phyloP scores from a whole-genome alignment of 75 land plant genomes.

The Picea sitchensis region DNA sequence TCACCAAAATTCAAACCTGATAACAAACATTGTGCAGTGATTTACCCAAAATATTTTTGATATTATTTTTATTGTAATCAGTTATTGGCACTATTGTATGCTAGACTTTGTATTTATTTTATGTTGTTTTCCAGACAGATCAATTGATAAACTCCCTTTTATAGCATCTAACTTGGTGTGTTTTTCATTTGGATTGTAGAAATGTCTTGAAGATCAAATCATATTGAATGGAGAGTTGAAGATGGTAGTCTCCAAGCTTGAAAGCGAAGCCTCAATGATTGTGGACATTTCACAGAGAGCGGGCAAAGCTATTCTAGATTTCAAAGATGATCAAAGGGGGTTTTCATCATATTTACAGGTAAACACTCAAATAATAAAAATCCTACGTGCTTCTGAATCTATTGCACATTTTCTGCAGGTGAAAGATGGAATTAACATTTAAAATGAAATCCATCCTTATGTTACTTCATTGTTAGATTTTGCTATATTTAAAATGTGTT shows the following conservation, averaged over 20 bases:
- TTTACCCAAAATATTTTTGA: neutral
- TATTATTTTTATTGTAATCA: neutral
- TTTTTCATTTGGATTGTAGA: constrained; percentile 20
- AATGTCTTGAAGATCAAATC: constrained; percentile 21
- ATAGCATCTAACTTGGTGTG: neutral
- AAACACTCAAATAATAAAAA: neutral
- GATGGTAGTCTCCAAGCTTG: constrained; percentile 27
- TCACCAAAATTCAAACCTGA: no score
- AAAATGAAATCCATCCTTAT: neutral
- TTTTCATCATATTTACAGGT: constrained; percentile 31
- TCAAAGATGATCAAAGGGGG: constrained; percentile 35
- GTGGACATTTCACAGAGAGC: constrained; percentile 29
- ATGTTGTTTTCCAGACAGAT: neutral
- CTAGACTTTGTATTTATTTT: neutral
- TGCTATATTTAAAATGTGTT: neutral
- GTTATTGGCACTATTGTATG: neutral
- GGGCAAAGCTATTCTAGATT: constrained; percentile 18
- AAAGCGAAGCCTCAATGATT: constrained; percentile 25
- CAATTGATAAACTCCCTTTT: neutral
- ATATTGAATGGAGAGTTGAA: constrained; percentile 30
- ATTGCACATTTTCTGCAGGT: no score
- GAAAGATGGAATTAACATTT: neutral
- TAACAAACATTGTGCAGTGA: no score
- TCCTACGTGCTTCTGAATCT: no score
- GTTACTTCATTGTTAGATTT: neutral